These are phyloP conservation scores for Phaeomoniella chlamydospora DNA, from an alignment of 2,329 filamentous ascomycete species.

Conservation along the genomic window DNA sequence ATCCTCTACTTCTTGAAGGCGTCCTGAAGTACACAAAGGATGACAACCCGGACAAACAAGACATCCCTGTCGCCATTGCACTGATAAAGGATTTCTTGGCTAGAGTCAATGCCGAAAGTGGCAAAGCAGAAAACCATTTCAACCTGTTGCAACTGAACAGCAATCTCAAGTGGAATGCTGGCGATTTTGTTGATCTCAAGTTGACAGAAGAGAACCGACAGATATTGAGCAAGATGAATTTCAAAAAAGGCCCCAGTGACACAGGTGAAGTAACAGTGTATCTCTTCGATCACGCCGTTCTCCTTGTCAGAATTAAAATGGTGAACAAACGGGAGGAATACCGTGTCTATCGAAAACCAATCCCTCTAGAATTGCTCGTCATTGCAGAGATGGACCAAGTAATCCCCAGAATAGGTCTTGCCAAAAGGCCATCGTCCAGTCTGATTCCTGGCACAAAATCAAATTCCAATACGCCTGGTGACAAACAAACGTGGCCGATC, in stretches of 20 bases:
- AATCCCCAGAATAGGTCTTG: conserved; percentile 61
- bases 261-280: conserved; percentile 84
- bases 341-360: conserved; percentile 89
- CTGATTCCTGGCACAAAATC: conserved; percentile 50
- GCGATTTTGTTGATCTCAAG: conserved; percentile 85
- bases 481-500: conserved; percentile 75
- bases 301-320: conserved; percentile 81
- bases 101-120: conserved; percentile 85
- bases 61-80: conserved; percentile 77
- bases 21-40: conserved; percentile 85
- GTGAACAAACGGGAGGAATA: conserved; percentile 89
- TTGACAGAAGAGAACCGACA: conserved; percentile 87
- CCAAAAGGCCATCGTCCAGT: conserved; percentile 80
- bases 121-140: conserved; percentile 95
- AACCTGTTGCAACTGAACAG: conserved; percentile 86
- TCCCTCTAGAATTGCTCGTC: conserved; percentile 80
- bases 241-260: conserved; percentile 87
- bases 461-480: conserved; percentile 28
- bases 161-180: conserved; percentile 77
- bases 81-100: conserved; percentile 78
- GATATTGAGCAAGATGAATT: conserved; percentile 80
- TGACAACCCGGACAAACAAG: conserved; percentile 75
- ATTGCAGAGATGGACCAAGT: conserved; percentile 97
- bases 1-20: conserved; percentile 81
- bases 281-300: conserved; percentile 87